These are phyloP conservation scores for Colletotrichum sp. DNA, from an alignment of 2,329 filamentous ascomycete species.

Conservation along the genomic window DNA sequence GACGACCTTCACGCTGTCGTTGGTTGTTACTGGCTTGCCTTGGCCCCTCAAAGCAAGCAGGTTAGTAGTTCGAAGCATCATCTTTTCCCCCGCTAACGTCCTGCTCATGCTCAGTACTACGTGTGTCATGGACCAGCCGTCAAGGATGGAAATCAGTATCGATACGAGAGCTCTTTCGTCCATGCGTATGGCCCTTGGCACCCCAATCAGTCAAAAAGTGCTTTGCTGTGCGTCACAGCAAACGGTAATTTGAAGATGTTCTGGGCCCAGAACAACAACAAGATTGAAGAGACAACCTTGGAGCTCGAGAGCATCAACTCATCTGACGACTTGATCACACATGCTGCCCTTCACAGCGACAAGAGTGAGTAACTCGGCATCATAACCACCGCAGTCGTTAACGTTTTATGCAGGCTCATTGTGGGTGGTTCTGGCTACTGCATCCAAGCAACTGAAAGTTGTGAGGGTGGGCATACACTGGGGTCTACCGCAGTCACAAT, in stretches of 20 bases:
- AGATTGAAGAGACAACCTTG: slow-evolving; percentile 74
- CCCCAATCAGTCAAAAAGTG: slow-evolving; percentile 72
- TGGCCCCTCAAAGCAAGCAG: slow-evolving; percentile 52
- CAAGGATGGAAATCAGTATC: slow-evolving; percentile 69
- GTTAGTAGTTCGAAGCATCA: slow-evolving; percentile 28
- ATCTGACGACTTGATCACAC: slow-evolving; percentile 78
- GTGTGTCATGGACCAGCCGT: slow-evolving; percentile 65
- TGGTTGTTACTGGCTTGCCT: slow-evolving; percentile 85
- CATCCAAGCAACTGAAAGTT: slow-evolving; percentile 74
- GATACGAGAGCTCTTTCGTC: slow-evolving; percentile 70
- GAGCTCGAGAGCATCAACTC: slow-evolving; percentile 77
- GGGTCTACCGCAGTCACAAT: slow-evolving; percentile 59
- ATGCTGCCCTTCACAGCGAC: slow-evolving; percentile 77
- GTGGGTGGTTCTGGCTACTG: slow-evolving; percentile 63
- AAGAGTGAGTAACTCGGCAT: slow-evolving; percentile 59
- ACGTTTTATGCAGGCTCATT: slow-evolving; percentile 18
- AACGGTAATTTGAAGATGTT: slow-evolving; percentile 77
- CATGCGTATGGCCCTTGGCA: slow-evolving; percentile 76
- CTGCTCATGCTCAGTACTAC: slow-evolving; percentile 37
- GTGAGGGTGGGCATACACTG: slow-evolving; percentile 78
- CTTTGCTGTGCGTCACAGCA: slow-evolving; percentile 77
- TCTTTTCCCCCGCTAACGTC: neutral
- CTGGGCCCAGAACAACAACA: slow-evolving; percentile 76
- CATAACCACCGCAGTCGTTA: neutral
- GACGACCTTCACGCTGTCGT: slow-evolving; percentile 81